A percentile compares a stretch with the other conserved stretches of the same genome.
phyloP scores from a whole-genome alignment of 2,329 filamentous ascomycete species.

The Penicillium sp. region DNA sequence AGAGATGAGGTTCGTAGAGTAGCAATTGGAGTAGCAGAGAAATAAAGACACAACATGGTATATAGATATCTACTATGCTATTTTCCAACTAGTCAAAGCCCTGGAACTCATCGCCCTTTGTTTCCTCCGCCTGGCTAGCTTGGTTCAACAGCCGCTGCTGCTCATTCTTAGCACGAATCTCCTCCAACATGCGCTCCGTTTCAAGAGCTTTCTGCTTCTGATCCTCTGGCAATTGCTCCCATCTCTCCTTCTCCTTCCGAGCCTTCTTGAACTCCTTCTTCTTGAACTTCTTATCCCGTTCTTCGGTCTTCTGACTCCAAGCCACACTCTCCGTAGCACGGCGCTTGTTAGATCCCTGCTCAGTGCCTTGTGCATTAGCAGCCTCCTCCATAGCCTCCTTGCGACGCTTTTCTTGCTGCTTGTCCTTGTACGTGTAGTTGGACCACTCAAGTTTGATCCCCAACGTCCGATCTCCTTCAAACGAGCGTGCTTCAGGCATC shows the following conservation, averaged over 20 bases:
- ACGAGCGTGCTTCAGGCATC: conserved; percentile 85
- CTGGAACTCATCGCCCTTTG: conserved; percentile 51
- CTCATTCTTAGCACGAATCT: conserved; percentile 61
- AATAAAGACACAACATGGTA: not conserved
- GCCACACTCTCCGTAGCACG: conserved; percentile 61
- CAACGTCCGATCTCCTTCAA: conserved; percentile 65
- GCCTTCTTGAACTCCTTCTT: conserved; percentile 65
- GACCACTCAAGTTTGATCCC: conserved; percentile 63
- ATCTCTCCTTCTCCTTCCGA: conserved; percentile 63
- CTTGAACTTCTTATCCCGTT: conserved; percentile 61
- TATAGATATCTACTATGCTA: not conserved
- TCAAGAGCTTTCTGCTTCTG: conserved; percentile 64
- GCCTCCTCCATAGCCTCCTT: conserved; percentile 54
- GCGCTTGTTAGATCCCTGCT: conserved; percentile 50
- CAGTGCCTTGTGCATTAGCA: conserved; percentile 40
- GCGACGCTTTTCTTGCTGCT: conserved; percentile 66
- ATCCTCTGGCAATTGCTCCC: conserved; percentile 67
- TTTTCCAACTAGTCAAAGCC: conserved; percentile 53
- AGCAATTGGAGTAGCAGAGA: not conserved
- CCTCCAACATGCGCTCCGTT: conserved; percentile 62
- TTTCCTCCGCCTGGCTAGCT: conserved; percentile 21
- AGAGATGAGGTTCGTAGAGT: not conserved
- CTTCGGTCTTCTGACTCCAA: conserved; percentile 71
- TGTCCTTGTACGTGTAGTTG: conserved; percentile 69
- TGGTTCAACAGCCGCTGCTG: conserved; percentile 23